A percentile compares a stretch with the other conserved stretches of the same genome.
These are phyloP conservation scores for Moringa oleifera DNA, from an alignment of 345 rosid species.

Conservation along the genomic window DNA sequence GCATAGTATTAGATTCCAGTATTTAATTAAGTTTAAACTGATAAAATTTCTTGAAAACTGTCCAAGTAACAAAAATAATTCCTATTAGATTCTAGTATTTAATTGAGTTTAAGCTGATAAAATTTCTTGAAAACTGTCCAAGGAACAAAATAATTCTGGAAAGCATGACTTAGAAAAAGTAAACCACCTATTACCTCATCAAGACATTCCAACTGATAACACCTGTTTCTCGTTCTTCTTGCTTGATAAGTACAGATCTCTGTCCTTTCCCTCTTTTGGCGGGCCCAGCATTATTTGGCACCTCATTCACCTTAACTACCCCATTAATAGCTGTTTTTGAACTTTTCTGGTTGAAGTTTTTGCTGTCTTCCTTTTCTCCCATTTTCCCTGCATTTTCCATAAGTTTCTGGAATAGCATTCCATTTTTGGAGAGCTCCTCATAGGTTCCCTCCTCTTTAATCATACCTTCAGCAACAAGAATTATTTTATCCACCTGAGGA, in stretches of 20 bases:
- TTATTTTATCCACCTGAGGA: conserved; percentile 75
- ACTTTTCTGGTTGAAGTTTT: conserved; percentile 22
- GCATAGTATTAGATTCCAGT: background rate
- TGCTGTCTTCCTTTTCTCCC: conserved; percentile 47
- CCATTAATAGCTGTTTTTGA: conserved; percentile 37
- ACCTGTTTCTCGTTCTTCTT: conserved; percentile 97
- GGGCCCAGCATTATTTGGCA: conserved; percentile 18
- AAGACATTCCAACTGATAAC: conserved; percentile 79
- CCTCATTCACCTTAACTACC: conserved; percentile 17
- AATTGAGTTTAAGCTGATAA: background rate
- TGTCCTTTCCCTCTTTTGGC: conserved; percentile 44
- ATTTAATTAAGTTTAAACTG: background rate
- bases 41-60: background rate
- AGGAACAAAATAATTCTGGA: background rate
- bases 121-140: background rate
- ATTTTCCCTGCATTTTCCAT: conserved; percentile 98
- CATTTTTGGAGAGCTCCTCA: conserved; percentile 71
- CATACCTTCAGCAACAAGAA: conserved; percentile 68
- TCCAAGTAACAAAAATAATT: background rate
- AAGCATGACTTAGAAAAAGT: background rate
- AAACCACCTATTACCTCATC: conserved; percentile 43
- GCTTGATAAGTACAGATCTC: conserved; percentile 79
- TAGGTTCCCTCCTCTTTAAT: conserved; percentile 88
- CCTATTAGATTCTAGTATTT: background rate
- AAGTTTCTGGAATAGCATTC: conserved; percentile 66